phyloP scores from a whole-genome alignment of 805 yeast genomes.

The Suhomyces sp. region DNA sequence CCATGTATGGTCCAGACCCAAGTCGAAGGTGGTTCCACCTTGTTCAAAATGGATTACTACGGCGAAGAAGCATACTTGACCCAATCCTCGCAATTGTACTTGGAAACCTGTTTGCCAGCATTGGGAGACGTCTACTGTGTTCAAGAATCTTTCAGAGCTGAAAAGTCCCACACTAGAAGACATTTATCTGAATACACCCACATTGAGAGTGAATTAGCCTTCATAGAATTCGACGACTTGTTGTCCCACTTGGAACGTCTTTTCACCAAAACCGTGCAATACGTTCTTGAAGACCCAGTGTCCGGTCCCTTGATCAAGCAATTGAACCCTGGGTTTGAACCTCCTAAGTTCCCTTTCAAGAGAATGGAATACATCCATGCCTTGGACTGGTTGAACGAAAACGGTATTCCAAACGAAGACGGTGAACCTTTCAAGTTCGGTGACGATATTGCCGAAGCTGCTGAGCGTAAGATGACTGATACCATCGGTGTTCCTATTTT shows the following conservation, averaged over 20 bases:
- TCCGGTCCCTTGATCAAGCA: constrained; percentile 88
- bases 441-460: constrained; percentile 99
- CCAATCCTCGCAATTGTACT: constrained; percentile 93
- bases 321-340: constrained; percentile 86
- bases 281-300: constrained; percentile 83
- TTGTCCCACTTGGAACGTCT: constrained; percentile 81
- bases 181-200: constrained; percentile 97
- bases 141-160: constrained; percentile 99
- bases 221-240: constrained; percentile 83
- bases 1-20: constrained; percentile 99
- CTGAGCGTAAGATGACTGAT: constrained; percentile 98
- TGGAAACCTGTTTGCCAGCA: constrained; percentile 95
- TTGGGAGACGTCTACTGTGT: constrained; percentile 96
- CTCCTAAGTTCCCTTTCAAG: constrained; percentile 84
- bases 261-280: constrained; percentile 65
- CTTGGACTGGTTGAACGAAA: constrained; percentile 93
- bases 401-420: constrained; percentile 91
- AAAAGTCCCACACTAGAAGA: constrained; percentile 97
- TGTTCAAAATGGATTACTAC: constrained; percentile 89
- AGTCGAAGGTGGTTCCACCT: constrained; percentile 98
- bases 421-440: constrained; percentile 93
- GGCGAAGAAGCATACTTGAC: constrained; percentile 97
- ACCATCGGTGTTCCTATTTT: constrained; percentile 89
- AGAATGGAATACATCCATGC: constrained; percentile 92
- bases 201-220: constrained; percentile 91